phyloP scores from a whole-genome alignment of 768 basidiomycete genomes.

The Phaffia australis region DNA sequence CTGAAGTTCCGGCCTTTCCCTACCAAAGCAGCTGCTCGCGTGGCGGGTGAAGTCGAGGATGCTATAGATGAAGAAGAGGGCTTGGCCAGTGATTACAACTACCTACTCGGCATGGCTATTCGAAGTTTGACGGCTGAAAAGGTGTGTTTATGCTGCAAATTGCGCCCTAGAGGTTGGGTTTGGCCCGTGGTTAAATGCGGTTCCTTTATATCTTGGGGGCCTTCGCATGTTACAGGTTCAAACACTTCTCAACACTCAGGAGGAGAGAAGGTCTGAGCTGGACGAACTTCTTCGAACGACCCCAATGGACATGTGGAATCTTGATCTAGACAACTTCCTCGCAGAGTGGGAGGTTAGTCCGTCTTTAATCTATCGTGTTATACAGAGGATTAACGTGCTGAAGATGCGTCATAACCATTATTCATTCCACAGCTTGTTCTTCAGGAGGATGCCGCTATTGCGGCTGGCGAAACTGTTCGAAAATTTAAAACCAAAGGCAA shows the following conservation, averaged over 20 bases:
- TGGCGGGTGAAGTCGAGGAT: constrained; percentile 52
- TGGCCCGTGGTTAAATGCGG: background rate
- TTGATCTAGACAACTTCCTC: constrained; percentile 73
- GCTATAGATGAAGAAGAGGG: constrained; percentile 44
- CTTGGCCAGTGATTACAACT: constrained; percentile 68
- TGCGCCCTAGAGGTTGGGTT: background rate
- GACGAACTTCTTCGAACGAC: constrained; percentile 62
- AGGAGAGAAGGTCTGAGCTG: constrained; percentile 71
- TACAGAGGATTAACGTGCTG: background rate
- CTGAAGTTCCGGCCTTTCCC: constrained; percentile 86
- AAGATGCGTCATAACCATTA: background rate
- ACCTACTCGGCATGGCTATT: constrained; percentile 88
- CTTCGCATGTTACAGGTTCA: constrained; percentile 51
- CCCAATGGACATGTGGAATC: constrained; percentile 78
- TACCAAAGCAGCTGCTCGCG: constrained; percentile 59
- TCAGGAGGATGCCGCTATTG: constrained; percentile 43
- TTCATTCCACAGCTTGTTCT: constrained; percentile 39
- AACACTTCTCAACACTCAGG: constrained; percentile 65
- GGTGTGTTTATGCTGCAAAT: constrained; percentile 41
- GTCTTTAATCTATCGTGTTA: background rate
- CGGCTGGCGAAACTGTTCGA: background rate
- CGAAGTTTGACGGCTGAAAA: constrained; percentile 90
- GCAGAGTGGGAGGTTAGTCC: constrained; percentile 67
- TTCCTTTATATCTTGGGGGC: constrained; percentile 12
- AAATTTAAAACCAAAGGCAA: constrained; percentile 45